phyloP scores from a whole-genome alignment of 805 yeast species.

The Saccharomycopsis sp. region DNA sequence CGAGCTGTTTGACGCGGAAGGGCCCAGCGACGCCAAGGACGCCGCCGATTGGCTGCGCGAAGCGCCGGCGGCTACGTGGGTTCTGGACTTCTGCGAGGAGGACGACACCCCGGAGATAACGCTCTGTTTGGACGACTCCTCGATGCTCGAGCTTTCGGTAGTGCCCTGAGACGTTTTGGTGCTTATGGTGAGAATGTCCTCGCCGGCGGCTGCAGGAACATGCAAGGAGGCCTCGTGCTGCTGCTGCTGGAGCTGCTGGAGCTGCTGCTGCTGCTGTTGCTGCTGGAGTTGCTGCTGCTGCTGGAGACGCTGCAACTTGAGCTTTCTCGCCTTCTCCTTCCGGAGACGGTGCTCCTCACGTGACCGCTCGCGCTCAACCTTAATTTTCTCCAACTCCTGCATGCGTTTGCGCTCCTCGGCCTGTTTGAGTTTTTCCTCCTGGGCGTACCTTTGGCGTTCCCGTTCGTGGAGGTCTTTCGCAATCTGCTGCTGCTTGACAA shows the following conservation, averaged over 20 bases:
- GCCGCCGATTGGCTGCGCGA: background rate
- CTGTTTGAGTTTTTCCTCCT: slow-evolving; percentile 2
- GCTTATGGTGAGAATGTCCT: background rate
- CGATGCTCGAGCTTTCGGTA: background rate
- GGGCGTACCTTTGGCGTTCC: background rate
- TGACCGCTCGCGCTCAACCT: background rate
- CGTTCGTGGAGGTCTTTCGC: slow-evolving; percentile 1
- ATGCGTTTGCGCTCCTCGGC: background rate
- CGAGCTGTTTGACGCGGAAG: background rate
- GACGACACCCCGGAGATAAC: background rate
- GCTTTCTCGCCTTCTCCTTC: slow-evolving; percentile 3
- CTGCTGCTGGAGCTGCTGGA: background rate
- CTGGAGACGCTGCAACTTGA: background rate
- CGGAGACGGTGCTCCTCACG: slow-evolving; percentile 1
- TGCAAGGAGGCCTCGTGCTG: background rate
- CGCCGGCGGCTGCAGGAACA: background rate
- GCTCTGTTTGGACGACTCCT: background rate
- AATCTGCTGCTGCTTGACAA: background rate
- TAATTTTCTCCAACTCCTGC: background rate
- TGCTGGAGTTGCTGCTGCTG: background rate
- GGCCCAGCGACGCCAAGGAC: background rate
- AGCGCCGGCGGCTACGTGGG: background rate
- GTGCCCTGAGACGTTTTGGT: background rate
- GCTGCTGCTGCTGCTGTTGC: slow-evolving; percentile 1
- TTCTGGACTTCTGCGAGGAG: background rate